phyloP scores from a whole-genome alignment of 2,329 filamentous ascomycete species.

The Sporothrix dimorphospora region DNA sequence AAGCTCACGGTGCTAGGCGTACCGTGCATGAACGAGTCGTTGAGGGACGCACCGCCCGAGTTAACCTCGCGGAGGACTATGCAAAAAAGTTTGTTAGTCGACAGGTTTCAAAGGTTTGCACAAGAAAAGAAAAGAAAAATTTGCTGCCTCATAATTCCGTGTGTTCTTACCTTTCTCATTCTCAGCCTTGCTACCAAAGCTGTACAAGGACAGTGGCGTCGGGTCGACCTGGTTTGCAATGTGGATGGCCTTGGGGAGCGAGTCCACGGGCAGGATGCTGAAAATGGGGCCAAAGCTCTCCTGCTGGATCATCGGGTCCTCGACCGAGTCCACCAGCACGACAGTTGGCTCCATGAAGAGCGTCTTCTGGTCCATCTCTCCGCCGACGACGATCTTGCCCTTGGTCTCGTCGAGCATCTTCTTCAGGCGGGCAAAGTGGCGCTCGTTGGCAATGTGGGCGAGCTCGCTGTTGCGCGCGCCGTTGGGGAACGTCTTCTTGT shows the following conservation, averaged over 20 bases:
- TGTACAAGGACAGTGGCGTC: slow-evolving; percentile 81
- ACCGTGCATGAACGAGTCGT: slow-evolving; percentile 54
- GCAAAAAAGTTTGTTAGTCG: background rate
- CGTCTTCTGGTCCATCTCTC: slow-evolving; percentile 75
- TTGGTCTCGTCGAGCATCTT: slow-evolving; percentile 82
- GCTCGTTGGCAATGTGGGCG: slow-evolving; percentile 76
- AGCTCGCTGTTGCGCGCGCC: slow-evolving; percentile 82
- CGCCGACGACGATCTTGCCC: slow-evolving; percentile 86
- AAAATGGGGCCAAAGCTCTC: slow-evolving; percentile 96
- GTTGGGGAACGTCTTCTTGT: slow-evolving; percentile 80
- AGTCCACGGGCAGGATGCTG: slow-evolving; percentile 75
- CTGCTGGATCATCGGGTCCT: slow-evolving; percentile 77
- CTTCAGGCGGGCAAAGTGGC: slow-evolving; percentile 81
- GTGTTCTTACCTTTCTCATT: slow-evolving; percentile 64
- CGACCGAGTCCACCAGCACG: slow-evolving; percentile 74
- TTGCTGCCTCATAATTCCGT: no score
- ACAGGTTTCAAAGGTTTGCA: background rate
- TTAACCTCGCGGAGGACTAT: slow-evolving; percentile 64
- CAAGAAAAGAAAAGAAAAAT: background rate
- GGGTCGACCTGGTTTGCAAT: slow-evolving; percentile 79
- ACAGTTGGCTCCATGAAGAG: slow-evolving; percentile 90
- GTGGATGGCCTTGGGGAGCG: slow-evolving; percentile 82
- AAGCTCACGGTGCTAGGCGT: slow-evolving; percentile 74
- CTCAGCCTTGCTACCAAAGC: slow-evolving; percentile 81
- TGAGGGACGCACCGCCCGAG: slow-evolving; percentile 70